A percentile compares a stretch with the other conserved stretches of the same genome.
Conservation (phyloP, 2,329 filamentous ascomycete species). For the Xylariaceae sp. region DNA sequence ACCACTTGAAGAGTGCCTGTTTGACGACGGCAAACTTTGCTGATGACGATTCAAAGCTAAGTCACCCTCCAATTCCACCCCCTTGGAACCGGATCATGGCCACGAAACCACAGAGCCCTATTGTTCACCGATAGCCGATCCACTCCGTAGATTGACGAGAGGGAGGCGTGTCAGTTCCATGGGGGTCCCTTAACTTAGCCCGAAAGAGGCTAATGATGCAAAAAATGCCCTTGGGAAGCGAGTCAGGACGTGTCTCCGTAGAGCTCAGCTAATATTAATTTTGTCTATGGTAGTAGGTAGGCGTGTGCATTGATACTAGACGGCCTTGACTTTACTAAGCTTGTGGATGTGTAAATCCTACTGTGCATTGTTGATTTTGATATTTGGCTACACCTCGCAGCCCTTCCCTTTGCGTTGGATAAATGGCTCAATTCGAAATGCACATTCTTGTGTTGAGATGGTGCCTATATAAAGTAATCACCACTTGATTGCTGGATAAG, state of each 20-base stretch:
- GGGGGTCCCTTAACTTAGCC: background rate
- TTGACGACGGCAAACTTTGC: background rate
- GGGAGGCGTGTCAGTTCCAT: background rate
- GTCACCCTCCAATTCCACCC: constrained; percentile 14
- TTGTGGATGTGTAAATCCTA: too few relatives aligned
- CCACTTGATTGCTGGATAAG: background rate
- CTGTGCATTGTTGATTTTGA: too few relatives aligned
- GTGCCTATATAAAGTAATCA: too few relatives aligned
- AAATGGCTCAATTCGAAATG: background rate
- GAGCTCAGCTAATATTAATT: too few relatives aligned
- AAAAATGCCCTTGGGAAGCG: background rate
- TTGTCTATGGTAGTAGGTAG: too few relatives aligned
- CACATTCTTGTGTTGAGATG: background rate
- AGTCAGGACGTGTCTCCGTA: constrained; percentile 4
- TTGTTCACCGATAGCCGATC: background rate
- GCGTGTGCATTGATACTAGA: too few relatives aligned
- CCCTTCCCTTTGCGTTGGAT: too few relatives aligned
- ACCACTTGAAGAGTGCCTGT: too few relatives aligned
- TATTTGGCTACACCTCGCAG: too few relatives aligned
- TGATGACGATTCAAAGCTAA: background rate
- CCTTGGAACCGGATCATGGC: constrained; percentile 9
- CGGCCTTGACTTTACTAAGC: too few relatives aligned
- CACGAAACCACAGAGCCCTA: background rate
- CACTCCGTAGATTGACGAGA: background rate
- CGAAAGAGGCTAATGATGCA: background rate